Conservation (phyloP, 2,329 filamentous ascomycete genomes). For the Diaporthe australafricana region DNA sequence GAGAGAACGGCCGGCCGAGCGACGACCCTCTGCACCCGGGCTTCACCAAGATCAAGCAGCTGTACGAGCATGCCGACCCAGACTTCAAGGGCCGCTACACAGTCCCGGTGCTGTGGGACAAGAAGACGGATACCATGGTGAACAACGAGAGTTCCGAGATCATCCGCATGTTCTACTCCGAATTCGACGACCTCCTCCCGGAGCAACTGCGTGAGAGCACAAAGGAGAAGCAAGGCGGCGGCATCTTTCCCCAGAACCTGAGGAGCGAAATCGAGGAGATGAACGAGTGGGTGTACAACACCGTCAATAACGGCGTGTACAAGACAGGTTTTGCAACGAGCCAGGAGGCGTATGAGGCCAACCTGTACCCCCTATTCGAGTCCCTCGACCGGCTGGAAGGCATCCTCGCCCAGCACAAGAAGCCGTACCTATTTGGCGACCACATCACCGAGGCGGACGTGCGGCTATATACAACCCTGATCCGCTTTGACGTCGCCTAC, state of each 20-base stretch:
- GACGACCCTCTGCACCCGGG: constrained; percentile 70
- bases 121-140: constrained; percentile 76
- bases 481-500: constrained; percentile 77
- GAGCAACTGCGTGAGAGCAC: constrained; percentile 60
- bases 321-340: constrained; percentile 73
- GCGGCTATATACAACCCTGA: constrained; percentile 73
- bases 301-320: constrained; percentile 62
- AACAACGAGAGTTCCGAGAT: constrained; percentile 89
- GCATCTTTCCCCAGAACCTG: constrained; percentile 67
- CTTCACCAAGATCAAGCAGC: constrained; percentile 74
- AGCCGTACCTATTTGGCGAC: constrained; percentile 72
- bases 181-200: constrained; percentile 73
- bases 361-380: constrained; percentile 69
- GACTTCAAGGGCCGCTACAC: constrained; percentile 78
- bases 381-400: constrained; percentile 73
- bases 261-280: constrained; percentile 69
- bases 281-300: constrained; percentile 75
- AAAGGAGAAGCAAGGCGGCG: constrained; percentile 58
- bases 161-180: constrained; percentile 83
- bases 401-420: constrained; percentile 59
- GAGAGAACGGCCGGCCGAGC: constrained; percentile 60
- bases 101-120: constrained; percentile 79
- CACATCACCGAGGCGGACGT: constrained; percentile 77
- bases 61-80: constrained; percentile 77
- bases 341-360: constrained; percentile 74